Evolutionary conservation across 371 early-diverging fungal species (phyloP).

Genomic region (Chytridium lagenaria): DNA sequence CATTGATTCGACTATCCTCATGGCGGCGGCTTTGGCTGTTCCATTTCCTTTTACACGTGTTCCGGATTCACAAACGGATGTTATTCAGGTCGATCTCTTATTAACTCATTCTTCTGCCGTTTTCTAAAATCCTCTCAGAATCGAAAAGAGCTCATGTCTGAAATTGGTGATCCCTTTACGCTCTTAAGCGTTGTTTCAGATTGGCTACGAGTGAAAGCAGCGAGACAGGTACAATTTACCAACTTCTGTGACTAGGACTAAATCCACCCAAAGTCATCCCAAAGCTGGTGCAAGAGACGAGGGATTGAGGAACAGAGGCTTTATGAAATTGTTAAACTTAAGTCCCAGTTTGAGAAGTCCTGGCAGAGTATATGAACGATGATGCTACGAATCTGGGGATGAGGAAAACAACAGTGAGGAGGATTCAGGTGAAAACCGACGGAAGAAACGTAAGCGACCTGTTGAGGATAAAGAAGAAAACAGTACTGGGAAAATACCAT

Average conservation of each 20-base stretch:
- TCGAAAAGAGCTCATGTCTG: conserved; percentile 58
- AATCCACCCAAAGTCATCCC: conserved; percentile 59
- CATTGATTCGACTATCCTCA: conserved; percentile 46
- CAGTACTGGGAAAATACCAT: conserved; percentile 14
- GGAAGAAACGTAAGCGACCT: conserved; percentile 16
- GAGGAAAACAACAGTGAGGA: conserved; percentile 17
- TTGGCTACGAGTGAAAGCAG: conserved; percentile 66
- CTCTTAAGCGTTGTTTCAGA: conserved; percentile 67
- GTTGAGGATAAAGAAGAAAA: conserved; percentile 20
- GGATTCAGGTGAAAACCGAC: not conserved
- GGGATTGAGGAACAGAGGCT: conserved; percentile 73
- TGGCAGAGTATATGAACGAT: conserved; percentile 34
- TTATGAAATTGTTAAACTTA: conserved; percentile 64
- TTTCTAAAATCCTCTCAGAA: conserved; percentile 47
- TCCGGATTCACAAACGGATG: conserved; percentile 52
- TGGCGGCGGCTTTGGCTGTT: conserved; percentile 52
- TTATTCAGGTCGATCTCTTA: conserved; percentile 37
- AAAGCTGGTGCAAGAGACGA: conserved; percentile 67
- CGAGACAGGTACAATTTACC: conserved; percentile 49
- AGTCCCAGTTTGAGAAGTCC: conserved; percentile 47
- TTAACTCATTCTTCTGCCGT: conserved; percentile 3
- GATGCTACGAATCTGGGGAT: not conserved
- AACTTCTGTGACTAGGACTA: no score
- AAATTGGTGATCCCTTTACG: conserved; percentile 73
- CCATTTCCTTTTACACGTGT: conserved; percentile 54